Base-by-base conservation (phyloP, 371 early-diverging fungal genomes). In the Apophysomyces sp. region DNA sequence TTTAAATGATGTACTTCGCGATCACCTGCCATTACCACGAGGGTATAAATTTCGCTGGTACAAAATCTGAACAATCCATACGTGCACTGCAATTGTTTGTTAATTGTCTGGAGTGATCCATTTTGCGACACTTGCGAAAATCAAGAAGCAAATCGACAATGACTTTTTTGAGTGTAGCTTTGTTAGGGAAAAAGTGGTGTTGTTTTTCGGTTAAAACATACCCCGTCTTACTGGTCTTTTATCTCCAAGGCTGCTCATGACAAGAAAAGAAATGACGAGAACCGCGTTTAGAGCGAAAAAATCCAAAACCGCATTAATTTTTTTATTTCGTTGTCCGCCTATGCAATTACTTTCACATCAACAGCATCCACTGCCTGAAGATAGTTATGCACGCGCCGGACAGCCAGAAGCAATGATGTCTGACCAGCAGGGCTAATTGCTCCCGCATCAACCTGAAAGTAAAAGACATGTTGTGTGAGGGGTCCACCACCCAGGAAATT, bases 51-150 rank as follows among this genome's bases (percentile, higher is more conserved):
- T 62, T 1, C 88, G 73, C 16, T 77, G 69, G 60, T 72, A 79
- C 36, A 88, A 68, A 28, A 88, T 81, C 39, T 80, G 70, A 62
- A 85, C 82, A 18, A 88, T 74, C 64, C 84, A 84, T 30, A 77
- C 80, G 65, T 85, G 78, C 16, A 86, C 77, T 81, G 57, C 24
- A 52, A 30, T 39, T 27, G 21, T 16, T 15, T 13, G n/a, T 44
- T 11, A 36, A 52, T 29, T 28, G 39, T 4, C 18, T n/a, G 37
- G 27, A 44, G 15, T 15, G 7, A 41, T 24, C 30, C 40, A 9
- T 27, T 13, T 31, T 13, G 4, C n/a, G 26, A 32, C 40, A 72
- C 60, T 63, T 64, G 49, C 69, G 53, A 37, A 69, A 69, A 65
- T 73, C 73, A 60, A 61, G 58, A 18, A 71, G 39, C 12, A 66